Percentiles rank a stretch among this genome's conserved stretches.
These are phyloP conservation scores for Aurantiochytrium sp. DNA, from an alignment of 108 stramenopile species.

Conservation along the genomic window DNA sequence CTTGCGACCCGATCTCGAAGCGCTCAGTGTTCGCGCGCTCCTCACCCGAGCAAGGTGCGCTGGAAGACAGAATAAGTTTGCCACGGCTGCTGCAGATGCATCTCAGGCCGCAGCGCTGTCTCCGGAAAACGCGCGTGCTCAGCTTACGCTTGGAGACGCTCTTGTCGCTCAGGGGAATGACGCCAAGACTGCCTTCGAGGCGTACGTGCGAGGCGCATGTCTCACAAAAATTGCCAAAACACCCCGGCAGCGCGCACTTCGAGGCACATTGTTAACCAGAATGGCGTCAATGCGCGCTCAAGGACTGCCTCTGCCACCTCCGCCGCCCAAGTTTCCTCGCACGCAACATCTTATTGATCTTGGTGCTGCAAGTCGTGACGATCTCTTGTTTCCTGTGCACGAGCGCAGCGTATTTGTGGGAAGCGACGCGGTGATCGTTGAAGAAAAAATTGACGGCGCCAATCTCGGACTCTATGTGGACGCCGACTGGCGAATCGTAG, in stretches of 20 bases:
- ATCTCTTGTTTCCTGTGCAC: background rate
- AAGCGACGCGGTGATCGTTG: background rate
- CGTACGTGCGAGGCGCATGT: too few relatives aligned
- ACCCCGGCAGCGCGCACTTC: background rate
- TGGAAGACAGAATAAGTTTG: too few relatives aligned
- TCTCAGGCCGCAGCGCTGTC: too few relatives aligned
- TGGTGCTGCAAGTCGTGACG: slow-evolving; percentile 18
- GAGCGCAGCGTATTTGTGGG: background rate
- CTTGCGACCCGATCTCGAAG: too few relatives aligned
- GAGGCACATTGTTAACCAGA: background rate
- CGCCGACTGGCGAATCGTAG: slow-evolving; percentile 15
- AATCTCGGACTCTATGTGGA: slow-evolving; percentile 44
- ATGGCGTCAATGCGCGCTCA: background rate
- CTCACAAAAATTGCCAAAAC: too few relatives aligned
- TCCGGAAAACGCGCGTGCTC: too few relatives aligned
- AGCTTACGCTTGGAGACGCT: too few relatives aligned
- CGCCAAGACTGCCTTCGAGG: too few relatives aligned
- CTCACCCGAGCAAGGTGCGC: too few relatives aligned
- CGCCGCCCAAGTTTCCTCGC: slow-evolving; percentile 20
- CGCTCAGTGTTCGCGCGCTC: too few relatives aligned
- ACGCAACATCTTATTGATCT: slow-evolving; percentile 5
- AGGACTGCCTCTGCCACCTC: background rate
- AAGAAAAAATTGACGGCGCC: slow-evolving; percentile 57
- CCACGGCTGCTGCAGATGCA: too few relatives aligned
- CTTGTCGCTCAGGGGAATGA: too few relatives aligned